These are phyloP conservation scores for Barbarea vulgaris DNA, from an alignment of 345 rosid species.

Conservation along the genomic window DNA sequence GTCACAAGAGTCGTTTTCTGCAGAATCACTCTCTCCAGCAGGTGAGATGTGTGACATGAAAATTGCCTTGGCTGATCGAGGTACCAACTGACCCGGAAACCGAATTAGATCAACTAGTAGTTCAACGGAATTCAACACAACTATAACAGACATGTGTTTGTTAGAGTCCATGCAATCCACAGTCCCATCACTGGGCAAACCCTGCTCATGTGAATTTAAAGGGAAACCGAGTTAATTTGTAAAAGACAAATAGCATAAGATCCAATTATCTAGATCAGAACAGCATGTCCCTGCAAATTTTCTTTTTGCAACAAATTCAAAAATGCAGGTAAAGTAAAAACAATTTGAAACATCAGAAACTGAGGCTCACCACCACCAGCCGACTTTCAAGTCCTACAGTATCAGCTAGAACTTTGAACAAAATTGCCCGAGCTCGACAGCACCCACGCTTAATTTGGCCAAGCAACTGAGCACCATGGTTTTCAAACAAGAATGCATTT, in stretches of 20 bases:
- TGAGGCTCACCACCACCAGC: conserved; percentile 84
- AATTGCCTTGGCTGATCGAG: conserved; percentile 79
- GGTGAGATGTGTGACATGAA: conserved; percentile 87
- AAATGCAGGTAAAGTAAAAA: background rate
- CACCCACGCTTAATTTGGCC: conserved; percentile 96
- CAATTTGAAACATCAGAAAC: conserved; percentile 1
- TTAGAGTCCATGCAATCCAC: conserved; percentile 74
- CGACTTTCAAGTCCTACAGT: conserved; percentile 92
- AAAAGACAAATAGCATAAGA: background rate
- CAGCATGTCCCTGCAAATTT: conserved; percentile 6
- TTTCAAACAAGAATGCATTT: conserved; percentile 66
- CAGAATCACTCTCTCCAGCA: conserved; percentile 97
- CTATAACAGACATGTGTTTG: conserved; percentile 93
- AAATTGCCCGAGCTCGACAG: conserved; percentile 88
- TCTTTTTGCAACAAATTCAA: background rate
- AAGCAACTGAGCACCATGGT: conserved; percentile 77
- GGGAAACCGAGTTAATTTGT: background rate
- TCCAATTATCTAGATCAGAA: background rate
- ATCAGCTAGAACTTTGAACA: conserved; percentile 95
- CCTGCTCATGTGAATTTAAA: conserved; percentile 51
- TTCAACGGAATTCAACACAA: conserved; percentile 81
- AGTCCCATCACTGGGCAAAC: conserved; percentile 90
- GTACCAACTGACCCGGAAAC: conserved; percentile 93
- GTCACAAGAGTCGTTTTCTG: conserved; percentile 98
- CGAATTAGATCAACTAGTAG: conserved; percentile 91